Evolutionary conservation across 2,329 filamentous ascomycete genomes (phyloP), one percentile per base, ranked within the genome.

Genomic region (Lachnellula occidentalis): DNA sequence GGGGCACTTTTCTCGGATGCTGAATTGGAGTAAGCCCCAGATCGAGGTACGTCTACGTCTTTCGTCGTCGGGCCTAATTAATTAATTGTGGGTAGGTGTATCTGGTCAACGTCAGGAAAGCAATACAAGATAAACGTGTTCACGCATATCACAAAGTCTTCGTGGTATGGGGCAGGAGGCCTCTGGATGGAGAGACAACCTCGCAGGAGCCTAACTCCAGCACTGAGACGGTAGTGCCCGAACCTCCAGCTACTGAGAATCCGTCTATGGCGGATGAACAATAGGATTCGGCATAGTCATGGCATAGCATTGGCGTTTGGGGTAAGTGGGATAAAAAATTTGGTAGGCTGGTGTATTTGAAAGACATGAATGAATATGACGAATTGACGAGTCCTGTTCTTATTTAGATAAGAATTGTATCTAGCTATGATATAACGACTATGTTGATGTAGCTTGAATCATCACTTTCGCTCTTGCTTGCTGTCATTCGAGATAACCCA

Each of bases 91-190:
- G 1, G 8, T 17, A 65, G 63, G 64, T 67, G 0, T 66, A 65
- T 43, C 51, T 66, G 2, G 63, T 66, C 6, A 60, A 64, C 47
- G 55, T 66, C 9, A 60, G 65, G 7, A 62, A 63, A 51, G 50
- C 60, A 5, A 59, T 68, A 14, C 53, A 53, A 3, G 62, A 68
- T 50, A 61, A 53, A 37, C 50, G 53, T 15, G 56, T 68, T 5
- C 66, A 68, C 47, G 62, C 62, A 2, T 68, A 68, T 51, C 58
- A 66, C 27, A 63, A 60, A 31, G 50, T 67, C 11, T 62, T 59
- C 43, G 64, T 68, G 8, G 65, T 68, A 0, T 67, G 60, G 58
- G 66, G 65, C 5, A 50, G 65, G 5, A 67, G 65, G 50, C 65
- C 64, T 11, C 12, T 43, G 6, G 37, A 41, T 7, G 37, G 37